Percentiles rank a stretch among this genome's conserved stretches.
phyloP scores from a whole-genome alignment of 2,329 filamentous ascomycete genomes.

The Penicillium sp. region DNA sequence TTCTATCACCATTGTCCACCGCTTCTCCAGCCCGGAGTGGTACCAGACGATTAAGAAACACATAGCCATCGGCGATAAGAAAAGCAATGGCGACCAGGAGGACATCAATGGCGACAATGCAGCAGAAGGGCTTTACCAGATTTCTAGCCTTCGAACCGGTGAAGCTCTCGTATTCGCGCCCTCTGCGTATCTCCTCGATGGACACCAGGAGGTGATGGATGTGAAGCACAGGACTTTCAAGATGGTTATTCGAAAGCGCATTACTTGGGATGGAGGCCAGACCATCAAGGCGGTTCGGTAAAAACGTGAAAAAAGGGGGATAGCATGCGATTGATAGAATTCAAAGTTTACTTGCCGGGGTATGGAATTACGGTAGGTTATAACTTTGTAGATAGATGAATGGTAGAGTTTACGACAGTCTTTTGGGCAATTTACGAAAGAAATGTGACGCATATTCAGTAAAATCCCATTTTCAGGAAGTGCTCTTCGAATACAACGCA shows the following conservation, averaged over 20 bases:
- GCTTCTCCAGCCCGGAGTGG: conserved; percentile 67
- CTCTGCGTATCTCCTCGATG: conserved; percentile 19
- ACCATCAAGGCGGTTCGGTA: conserved; percentile 20
- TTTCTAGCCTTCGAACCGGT: conserved; percentile 22
- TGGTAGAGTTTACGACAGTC: neutral
- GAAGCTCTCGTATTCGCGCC: conserved; percentile 24
- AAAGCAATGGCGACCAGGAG: neutral
- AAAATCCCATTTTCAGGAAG: too few species aligned
- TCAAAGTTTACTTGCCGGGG: too few species aligned
- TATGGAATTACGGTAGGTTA: neutral
- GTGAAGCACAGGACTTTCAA: conserved; percentile 19
- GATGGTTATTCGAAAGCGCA: conserved; percentile 21
- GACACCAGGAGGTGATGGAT: conserved; percentile 12
- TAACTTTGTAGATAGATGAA: neutral
- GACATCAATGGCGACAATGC: neutral
- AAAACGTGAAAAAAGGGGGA: neutral
- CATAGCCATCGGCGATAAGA: conserved; percentile 37
- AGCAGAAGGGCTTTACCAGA: conserved; percentile 18
- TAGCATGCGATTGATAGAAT: too few species aligned
- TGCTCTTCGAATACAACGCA: conserved; percentile 1
- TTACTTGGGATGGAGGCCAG: conserved; percentile 24
- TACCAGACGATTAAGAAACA: conserved; percentile 44
- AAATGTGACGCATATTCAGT: neutral
- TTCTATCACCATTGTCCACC: conserved; percentile 67
- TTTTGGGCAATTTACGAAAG: neutral